phyloP scores from a whole-genome alignment of 2,329 filamentous ascomycete genomes.

The Mycosphaerella arachidis region DNA sequence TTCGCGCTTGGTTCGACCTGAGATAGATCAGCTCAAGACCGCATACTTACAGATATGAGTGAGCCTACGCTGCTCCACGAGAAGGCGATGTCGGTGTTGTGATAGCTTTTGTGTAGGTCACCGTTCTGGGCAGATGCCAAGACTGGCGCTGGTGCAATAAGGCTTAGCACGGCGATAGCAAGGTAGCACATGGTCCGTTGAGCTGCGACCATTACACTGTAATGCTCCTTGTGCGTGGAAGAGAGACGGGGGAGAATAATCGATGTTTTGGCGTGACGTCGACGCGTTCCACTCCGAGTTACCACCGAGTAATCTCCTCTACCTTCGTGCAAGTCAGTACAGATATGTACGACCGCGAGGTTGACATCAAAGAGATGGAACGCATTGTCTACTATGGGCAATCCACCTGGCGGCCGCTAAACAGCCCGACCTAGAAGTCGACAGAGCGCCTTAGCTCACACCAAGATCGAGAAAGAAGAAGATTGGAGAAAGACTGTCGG shows the following conservation, averaged over 20 bases:
- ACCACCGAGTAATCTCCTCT: neutral
- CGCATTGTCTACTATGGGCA: no score
- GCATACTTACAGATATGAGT: neutral
- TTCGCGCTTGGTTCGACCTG: neutral
- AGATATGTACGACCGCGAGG: no score
- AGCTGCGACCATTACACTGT: neutral
- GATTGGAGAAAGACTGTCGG: constrained; percentile 32
- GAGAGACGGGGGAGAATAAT: neutral
- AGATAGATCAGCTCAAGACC: neutral
- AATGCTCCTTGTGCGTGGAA: neutral
- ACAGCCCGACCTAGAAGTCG: constrained; percentile 55
- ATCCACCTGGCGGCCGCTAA: constrained; percentile 32
- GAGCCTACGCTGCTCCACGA: neutral
- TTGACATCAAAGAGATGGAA: no score
- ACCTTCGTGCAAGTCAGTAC: neutral
- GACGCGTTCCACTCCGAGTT: neutral
- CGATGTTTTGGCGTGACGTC: neutral
- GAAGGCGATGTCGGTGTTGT: neutral
- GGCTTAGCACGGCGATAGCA: neutral
- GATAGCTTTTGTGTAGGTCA: neutral
- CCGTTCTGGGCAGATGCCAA: no score
- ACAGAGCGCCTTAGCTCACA: constrained; percentile 25
- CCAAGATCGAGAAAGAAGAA: constrained; percentile 40
- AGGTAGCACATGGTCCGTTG: neutral
- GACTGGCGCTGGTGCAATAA: neutral